These are phyloP conservation scores for Breynia disticha DNA, from an alignment of 441 rosid species.

Conservation along the genomic window DNA sequence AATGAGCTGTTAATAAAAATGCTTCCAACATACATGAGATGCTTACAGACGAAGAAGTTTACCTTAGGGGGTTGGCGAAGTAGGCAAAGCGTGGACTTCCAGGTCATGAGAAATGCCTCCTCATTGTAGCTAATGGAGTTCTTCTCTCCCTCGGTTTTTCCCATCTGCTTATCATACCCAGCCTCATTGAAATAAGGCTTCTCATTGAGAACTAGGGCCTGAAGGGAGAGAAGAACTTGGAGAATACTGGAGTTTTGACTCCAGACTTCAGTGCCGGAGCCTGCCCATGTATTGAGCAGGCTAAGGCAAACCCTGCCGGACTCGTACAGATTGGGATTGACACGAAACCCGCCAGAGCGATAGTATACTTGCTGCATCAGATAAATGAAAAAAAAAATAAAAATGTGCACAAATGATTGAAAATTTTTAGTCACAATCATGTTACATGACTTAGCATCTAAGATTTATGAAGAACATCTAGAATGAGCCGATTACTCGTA, in stretches of 20 bases:
- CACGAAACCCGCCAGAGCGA: conserved; percentile 82
- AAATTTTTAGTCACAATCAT: too few species aligned
- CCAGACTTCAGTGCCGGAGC: conserved; percentile 86
- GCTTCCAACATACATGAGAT: too few species aligned
- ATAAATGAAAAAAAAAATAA: too few species aligned
- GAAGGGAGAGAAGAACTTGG: conserved; percentile 90
- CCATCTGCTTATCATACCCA: conserved; percentile 75
- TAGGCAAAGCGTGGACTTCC: conserved; percentile 74
- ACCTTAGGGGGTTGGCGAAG: conserved; percentile 80
- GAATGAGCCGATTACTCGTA: neutral
- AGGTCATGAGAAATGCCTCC: conserved; percentile 66
- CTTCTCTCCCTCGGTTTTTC: conserved; percentile 81
- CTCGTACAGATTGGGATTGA: conserved; percentile 88
- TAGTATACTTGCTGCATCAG: conserved; percentile 70
- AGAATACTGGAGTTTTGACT: conserved; percentile 63
- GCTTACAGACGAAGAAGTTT: too few species aligned
- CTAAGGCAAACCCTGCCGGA: conserved; percentile 89
- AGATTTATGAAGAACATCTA: too few species aligned
- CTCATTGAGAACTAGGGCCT: conserved; percentile 91
- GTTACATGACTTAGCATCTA: too few species aligned
- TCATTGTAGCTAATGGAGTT: conserved; percentile 86
- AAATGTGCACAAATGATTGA: too few species aligned
- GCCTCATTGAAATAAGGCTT: conserved; percentile 97
- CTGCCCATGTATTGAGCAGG: conserved; percentile 85
- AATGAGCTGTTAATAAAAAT: neutral